Base-by-base conservation (phyloP, 2,329 filamentous ascomycete genomes). In the Epichloe elymi region DNA sequence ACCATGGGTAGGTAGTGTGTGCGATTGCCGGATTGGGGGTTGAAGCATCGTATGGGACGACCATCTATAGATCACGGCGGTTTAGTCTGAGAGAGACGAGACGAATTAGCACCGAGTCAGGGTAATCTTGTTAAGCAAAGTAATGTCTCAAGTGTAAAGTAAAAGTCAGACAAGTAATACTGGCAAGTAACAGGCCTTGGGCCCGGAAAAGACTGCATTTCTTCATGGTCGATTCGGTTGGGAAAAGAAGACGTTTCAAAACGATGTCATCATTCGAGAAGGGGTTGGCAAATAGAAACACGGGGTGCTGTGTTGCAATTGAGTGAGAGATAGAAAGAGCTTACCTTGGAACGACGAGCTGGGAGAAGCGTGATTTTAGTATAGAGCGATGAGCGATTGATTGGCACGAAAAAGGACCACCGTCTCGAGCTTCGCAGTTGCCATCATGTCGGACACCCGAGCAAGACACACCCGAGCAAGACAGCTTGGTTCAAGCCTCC, bases 221-320 rank as follows among this genome's bases (percentile, higher is more conserved):
- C 82, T 80, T 88, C 86, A 90, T 83, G 83, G 84, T 81, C 86
- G 86, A 88, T 78, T 90, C 84, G 73, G 84, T 76, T 82, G 78
- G 83, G 83, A 86, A 88, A 89, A 88, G 85, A 89, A 89, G 85
- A 85, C 75, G 74, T 75, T 70, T 72, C 65, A 69, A 69, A 66
- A 65, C 67, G 71, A 74, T 86, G 79, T 89, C 86, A 89, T 88
- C 85, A 82, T 78, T 60, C 72, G 70, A 69, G 66, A 20, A 46
- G 46, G 17, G 23, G 39, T 56, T 48, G 46, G 55, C 39, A 46
- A 11, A n/a, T 44, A 11, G 36, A 30, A 36, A 40, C 47, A 51
- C 41, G 52, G 40, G 40, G 4, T 23, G 19, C 19, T 42, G 40
- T 12, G 12, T 17, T 12, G 19, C 19, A 30, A 10, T 1, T 10